phyloP scores from a whole-genome alignment of 805 yeast species.

The Wickerhamomyces bisporus region DNA sequence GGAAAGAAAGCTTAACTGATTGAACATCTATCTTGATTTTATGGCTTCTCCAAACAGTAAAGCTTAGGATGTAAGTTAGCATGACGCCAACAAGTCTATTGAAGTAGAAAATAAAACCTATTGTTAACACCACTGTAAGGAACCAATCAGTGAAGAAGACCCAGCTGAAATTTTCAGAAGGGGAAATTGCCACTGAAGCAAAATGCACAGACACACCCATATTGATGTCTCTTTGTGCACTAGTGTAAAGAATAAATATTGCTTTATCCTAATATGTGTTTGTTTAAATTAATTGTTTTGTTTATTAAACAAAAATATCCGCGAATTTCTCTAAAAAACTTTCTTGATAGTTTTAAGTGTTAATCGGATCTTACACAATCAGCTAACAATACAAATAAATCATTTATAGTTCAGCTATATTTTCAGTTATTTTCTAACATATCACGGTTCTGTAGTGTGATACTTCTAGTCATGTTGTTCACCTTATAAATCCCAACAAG shows the following conservation, averaged over 20 bases:
- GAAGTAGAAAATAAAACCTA: slow-evolving; percentile 70
- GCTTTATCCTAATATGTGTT: too few relatives aligned
- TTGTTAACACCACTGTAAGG: slow-evolving; percentile 53
- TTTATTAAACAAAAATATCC: too few relatives aligned
- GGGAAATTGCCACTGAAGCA: slow-evolving; percentile 26
- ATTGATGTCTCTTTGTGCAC: too few relatives aligned
- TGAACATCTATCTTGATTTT: slow-evolving; percentile 61
- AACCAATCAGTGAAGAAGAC: slow-evolving; percentile 85
- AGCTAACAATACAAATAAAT: too few relatives aligned
- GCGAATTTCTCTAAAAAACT: too few relatives aligned
- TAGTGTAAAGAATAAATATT: too few relatives aligned
- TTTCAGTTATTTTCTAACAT: too few relatives aligned
- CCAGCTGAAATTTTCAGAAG: slow-evolving; percentile 43
- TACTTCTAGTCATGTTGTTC: slow-evolving; percentile 83
- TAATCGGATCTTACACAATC: too few relatives aligned
- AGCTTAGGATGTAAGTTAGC: slow-evolving; percentile 45
- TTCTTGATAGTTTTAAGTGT: too few relatives aligned
- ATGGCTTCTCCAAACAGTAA: slow-evolving; percentile 59
- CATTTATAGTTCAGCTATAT: too few relatives aligned
- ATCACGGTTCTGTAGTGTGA: slow-evolving; percentile 67
- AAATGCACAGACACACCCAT: slow-evolving; percentile 16
- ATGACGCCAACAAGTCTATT: slow-evolving; percentile 63
- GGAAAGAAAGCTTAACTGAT: slow-evolving; percentile 66
- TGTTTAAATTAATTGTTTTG: not conserved
- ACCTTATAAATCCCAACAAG: slow-evolving; percentile 94